Percentiles rank a stretch among this genome's conserved stretches.
phyloP scores from a whole-genome alignment of 139 green algal genomes.

The Micractinium sp. region DNA sequence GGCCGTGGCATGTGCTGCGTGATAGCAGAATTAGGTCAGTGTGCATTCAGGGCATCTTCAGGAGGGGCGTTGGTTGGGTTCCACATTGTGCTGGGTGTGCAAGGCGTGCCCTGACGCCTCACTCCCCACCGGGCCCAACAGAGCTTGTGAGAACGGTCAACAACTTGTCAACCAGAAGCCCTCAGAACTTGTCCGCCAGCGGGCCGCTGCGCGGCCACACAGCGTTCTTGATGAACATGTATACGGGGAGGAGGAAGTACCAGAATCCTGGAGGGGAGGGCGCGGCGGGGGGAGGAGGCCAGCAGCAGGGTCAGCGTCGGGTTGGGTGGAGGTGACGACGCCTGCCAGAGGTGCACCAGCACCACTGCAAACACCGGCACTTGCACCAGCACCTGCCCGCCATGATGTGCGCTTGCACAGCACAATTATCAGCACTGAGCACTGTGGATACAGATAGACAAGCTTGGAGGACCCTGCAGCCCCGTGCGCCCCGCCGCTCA shows the following conservation, averaged over 20 bases:
- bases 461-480: no score
- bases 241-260: conserved; percentile 89
- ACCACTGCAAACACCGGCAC: background rate
- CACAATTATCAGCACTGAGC: background rate
- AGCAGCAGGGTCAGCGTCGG: background rate
- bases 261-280: conserved; percentile 75
- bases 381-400: no score
- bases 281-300: background rate
- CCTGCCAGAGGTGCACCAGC: background rate
- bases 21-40: no score
- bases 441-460: background rate
- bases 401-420: no score
- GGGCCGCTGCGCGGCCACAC: conserved; percentile 73
- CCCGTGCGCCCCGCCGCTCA: background rate
- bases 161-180: no score
- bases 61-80: no score
- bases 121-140: no score
- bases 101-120: no score
- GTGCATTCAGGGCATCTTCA: no score
- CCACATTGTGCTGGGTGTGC: no score
- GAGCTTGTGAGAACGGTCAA: no score
- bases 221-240: conserved; percentile 90
- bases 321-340: background rate
- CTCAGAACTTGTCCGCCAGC: conserved; percentile 38
- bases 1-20: no score